Percentiles rank a stretch among this genome's conserved stretches.
These are phyloP conservation scores for Colletotrichum liriopes DNA, from an alignment of 2,329 filamentous ascomycete species.

Conservation along the genomic window DNA sequence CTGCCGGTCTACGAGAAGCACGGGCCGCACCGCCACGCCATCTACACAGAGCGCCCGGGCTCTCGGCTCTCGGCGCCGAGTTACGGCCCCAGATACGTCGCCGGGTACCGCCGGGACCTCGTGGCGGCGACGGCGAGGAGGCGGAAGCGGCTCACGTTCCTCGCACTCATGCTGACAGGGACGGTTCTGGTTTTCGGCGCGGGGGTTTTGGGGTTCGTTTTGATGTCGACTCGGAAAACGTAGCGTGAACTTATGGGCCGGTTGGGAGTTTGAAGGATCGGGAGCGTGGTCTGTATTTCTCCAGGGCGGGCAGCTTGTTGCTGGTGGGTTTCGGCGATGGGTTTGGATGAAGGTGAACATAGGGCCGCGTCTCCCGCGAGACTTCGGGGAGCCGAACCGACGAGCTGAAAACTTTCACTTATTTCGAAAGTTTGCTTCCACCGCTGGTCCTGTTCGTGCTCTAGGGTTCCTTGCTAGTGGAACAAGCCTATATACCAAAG, in stretches of 20 bases:
- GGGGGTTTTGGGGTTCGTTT: constrained; percentile 16
- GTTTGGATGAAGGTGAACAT: neutral
- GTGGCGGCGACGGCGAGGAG: neutral
- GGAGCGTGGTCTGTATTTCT: neutral
- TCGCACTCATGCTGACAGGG: neutral
- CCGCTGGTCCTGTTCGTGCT: neutral
- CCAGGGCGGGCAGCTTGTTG: neutral
- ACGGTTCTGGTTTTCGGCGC: constrained; percentile 13
- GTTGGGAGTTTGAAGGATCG: neutral
- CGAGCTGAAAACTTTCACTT: neutral
- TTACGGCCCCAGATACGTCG: neutral
- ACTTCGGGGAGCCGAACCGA: neutral
- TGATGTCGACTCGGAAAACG: neutral
- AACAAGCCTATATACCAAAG: neutral
- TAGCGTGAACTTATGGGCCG: neutral
- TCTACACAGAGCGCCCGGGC: constrained; percentile 2
- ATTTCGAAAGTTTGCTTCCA: too few relatives aligned
- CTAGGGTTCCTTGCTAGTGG: neutral
- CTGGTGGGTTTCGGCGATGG: neutral
- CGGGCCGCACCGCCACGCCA: neutral
- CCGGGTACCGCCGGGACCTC: neutral
- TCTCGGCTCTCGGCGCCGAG: neutral
- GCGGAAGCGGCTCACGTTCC: constrained; percentile 5
- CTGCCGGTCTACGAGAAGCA: constrained; percentile 22
- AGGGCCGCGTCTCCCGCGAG: neutral